Evolutionary conservation across 2,329 filamentous ascomycete genomes (phyloP).

Genomic region (Lachnellula cervina): DNA sequence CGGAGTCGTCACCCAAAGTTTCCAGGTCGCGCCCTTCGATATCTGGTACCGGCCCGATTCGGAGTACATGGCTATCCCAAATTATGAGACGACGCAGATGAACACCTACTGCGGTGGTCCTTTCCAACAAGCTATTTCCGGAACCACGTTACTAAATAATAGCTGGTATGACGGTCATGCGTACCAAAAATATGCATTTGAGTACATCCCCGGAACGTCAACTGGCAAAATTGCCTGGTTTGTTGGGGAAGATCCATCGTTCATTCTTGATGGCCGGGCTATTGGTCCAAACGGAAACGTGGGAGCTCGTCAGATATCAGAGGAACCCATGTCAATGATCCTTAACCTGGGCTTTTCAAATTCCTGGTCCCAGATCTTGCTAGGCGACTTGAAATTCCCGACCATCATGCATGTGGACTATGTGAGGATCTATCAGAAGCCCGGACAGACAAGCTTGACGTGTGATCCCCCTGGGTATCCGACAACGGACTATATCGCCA

Average conservation of each 20-base stretch:
- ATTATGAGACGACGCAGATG: slow-evolving; percentile 42
- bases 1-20: slow-evolving; percentile 35
- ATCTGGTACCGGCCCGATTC: slow-evolving; percentile 48
- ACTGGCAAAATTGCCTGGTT: slow-evolving; percentile 46
- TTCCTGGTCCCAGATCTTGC: slow-evolving; percentile 45
- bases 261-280: slow-evolving; percentile 46
- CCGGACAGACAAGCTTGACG: slow-evolving; percentile 43
- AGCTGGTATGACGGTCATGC: slow-evolving; percentile 49
- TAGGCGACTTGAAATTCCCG: slow-evolving; percentile 41
- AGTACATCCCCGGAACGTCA: slow-evolving; percentile 45
- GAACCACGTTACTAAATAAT: slow-evolving; percentile 49
- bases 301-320: slow-evolving; percentile 41
- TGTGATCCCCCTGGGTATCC: slow-evolving; percentile 55
- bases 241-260: slow-evolving; percentile 46
- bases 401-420: slow-evolving; percentile 51
- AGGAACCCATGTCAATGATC: slow-evolving; percentile 51
- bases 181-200: slow-evolving; percentile 52
- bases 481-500: slow-evolving; percentile 61
- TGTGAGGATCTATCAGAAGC: slow-evolving; percentile 49
- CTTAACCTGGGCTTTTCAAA: slow-evolving; percentile 49
- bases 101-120: slow-evolving; percentile 51
- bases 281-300: slow-evolving; percentile 51
- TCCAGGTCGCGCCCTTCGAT: slow-evolving; percentile 36
- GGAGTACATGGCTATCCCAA: slow-evolving; percentile 46
- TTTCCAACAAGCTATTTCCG: slow-evolving; percentile 52